Evolutionary conservation across 306 rosid genomes (phyloP).

Genomic region (Pachyrhizus erosus): DNA sequence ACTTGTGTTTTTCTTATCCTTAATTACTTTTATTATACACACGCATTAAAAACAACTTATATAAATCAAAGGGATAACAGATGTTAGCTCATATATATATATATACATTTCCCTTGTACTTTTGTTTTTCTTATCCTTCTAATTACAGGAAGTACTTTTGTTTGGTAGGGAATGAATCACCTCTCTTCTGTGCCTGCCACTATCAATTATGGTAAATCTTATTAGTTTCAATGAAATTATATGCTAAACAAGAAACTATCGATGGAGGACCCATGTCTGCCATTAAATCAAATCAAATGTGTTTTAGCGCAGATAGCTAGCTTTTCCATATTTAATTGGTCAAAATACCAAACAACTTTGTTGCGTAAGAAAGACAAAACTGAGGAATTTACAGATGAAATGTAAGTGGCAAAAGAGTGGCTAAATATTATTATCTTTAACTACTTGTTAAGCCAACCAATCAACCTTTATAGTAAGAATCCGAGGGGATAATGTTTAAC

Average conservation of each 20-base stretch:
- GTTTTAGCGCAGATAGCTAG: neutral
- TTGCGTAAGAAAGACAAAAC: constrained; percentile 44
- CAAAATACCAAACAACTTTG: constrained; percentile 39
- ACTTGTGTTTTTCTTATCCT: too few species aligned
- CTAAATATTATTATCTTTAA: constrained; percentile 10
- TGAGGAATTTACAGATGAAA: constrained; percentile 11
- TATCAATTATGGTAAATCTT: constrained; percentile 47
- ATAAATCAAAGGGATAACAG: too few species aligned
- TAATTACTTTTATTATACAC: too few species aligned
- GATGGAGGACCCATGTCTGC: constrained; percentile 56
- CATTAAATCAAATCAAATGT: constrained; percentile 50
- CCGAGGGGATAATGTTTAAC: constrained; percentile 56
- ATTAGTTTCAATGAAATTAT: constrained; percentile 33
- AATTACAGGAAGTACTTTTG: constrained; percentile 23
- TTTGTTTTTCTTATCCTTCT: neutral
- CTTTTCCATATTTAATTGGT: constrained; percentile 24
- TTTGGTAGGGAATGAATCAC: constrained; percentile 36
- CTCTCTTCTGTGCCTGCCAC: constrained; percentile 49
- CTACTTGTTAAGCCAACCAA: constrained; percentile 45
- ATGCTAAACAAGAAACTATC: constrained; percentile 42
- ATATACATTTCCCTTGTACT: neutral
- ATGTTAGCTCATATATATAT: too few species aligned
- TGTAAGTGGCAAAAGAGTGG: neutral
- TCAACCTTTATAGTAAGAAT: constrained; percentile 52
- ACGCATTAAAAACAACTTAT: too few species aligned